phyloP scores from a whole-genome alignment of 495 filamentous ascomycete species.

The Apiosordaria backusii region DNA sequence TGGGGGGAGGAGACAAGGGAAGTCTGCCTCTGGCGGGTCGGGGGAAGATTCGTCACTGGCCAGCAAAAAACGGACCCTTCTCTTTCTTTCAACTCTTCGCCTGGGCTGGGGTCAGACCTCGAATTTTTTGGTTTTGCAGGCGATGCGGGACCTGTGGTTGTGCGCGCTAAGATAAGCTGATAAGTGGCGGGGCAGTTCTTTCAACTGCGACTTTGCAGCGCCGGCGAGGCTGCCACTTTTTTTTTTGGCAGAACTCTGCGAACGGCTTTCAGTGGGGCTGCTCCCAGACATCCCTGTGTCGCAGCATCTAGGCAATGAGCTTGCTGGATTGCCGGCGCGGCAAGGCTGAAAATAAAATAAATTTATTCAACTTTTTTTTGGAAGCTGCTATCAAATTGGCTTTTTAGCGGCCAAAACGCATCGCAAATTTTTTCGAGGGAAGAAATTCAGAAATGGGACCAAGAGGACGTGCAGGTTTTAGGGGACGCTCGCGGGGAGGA shows the following conservation, averaged over 20 bases:
- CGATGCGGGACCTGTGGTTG: slow-evolving; percentile 35
- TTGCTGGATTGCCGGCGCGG: slow-evolving; percentile 11
- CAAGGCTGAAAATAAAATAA: slow-evolving; percentile 30
- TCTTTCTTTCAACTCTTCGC: slow-evolving; percentile 17
- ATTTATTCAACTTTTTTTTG: slow-evolving; percentile 23
- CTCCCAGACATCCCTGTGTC: not conserved
- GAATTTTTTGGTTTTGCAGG: slow-evolving; percentile 39
- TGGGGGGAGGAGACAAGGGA: slow-evolving; percentile 18
- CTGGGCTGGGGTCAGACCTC: slow-evolving; percentile 18
- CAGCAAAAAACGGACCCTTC: slow-evolving; percentile 10
- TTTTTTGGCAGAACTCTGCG: not conserved
- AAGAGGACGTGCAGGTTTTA: slow-evolving; percentile 29
- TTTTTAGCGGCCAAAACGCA: not conserved
- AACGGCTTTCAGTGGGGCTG: not conserved
- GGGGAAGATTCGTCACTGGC: slow-evolving; percentile 22
- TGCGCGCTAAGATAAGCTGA: slow-evolving; percentile 42
- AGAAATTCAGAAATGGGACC: slow-evolving; percentile 23
- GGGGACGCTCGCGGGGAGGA: slow-evolving; percentile 15
- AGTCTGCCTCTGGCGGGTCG: slow-evolving; percentile 17
- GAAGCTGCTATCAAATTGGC: not conserved
- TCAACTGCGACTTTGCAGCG: slow-evolving; percentile 5
- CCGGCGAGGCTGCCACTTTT: not conserved
- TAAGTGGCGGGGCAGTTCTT: slow-evolving; percentile 21
- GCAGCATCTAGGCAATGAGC: not conserved
- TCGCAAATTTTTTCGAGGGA: not conserved